Conservation (phyloP, 768 basidiomycete genomes). For the Suillus subluteus region DNA sequence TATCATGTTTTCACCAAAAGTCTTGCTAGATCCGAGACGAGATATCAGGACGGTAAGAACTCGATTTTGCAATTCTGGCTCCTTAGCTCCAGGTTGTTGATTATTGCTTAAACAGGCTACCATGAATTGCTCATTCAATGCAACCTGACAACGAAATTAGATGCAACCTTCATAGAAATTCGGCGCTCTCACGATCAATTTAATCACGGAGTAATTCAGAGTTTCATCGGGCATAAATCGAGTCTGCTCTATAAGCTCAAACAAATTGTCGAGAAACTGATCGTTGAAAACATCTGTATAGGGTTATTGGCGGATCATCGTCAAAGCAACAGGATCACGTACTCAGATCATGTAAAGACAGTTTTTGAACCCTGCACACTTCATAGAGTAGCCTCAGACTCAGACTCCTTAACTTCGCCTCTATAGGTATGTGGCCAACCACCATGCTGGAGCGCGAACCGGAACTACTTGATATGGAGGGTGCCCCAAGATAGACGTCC, state of each 20-base stretch:
- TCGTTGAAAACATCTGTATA: conserved; percentile 76
- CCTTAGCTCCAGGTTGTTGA: conserved; percentile 28
- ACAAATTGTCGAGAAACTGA: conserved; percentile 83
- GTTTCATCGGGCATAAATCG: conserved; percentile 86
- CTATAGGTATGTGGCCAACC: conserved; percentile 66
- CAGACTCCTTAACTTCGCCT: conserved; percentile 76
- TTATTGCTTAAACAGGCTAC: conserved; percentile 64
- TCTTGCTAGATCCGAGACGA: conserved; percentile 85
- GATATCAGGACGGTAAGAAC: conserved; percentile 83
- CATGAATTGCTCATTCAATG: conserved; percentile 99
- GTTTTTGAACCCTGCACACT: conserved; percentile 88
- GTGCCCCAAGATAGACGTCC: conserved; percentile 51
- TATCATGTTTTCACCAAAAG: conserved; percentile 98
- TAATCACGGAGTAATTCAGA: conserved; percentile 95
- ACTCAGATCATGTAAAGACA: conserved; percentile 81
- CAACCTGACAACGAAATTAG: conserved; percentile 55
- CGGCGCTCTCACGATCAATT: conserved; percentile 72
- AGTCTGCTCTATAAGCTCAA: conserved; percentile 93
- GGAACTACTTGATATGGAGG: conserved; percentile 30
- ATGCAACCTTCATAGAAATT: background rate
- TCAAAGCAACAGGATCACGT: conserved; percentile 32
- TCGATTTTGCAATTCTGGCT: conserved; percentile 65
- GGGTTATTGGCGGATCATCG: conserved; percentile 15
- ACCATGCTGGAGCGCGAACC: conserved; percentile 44
- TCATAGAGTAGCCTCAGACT: conserved; percentile 84